phyloP scores from a whole-genome alignment of 2,329 filamentous ascomycete genomes.

The Epichloe sibirici region DNA sequence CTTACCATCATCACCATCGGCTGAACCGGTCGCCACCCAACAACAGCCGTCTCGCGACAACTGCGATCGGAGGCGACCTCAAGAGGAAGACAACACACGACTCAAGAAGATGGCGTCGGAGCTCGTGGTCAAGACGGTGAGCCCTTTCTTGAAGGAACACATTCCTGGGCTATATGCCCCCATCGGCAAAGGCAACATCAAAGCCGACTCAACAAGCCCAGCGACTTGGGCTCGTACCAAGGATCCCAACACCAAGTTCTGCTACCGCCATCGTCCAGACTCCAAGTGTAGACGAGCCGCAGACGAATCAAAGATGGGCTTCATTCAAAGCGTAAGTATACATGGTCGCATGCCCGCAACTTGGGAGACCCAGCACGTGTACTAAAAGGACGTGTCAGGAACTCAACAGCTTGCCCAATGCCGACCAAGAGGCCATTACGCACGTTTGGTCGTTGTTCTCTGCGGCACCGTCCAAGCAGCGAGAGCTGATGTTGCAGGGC shows the following conservation, averaged over 20 bases:
- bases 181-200: conserved; percentile 42
- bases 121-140: conserved; percentile 65
- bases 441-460: conserved; percentile 98
- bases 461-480: conserved; percentile 83
- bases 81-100: conserved; percentile 36
- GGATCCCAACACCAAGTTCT: conserved; percentile 76
- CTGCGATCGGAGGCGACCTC: conserved; percentile 38
- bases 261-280: conserved; percentile 89
- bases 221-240: conserved; percentile 19
- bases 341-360: not conserved
- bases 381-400: conserved; percentile 40
- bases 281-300: conserved; percentile 86
- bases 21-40: conserved; percentile 3
- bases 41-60: conserved; percentile 27
- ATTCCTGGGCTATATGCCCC: conserved; percentile 84
- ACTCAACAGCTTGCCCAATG: conserved; percentile 66
- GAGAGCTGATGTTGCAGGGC: conserved; percentile 91
- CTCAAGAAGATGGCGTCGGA: conserved; percentile 49
- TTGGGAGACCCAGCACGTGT: not conserved
- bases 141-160: conserved; percentile 81
- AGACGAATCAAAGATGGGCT: conserved; percentile 92
- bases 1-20: conserved; percentile 5
- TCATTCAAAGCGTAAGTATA: conserved; percentile 66
- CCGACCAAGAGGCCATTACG: conserved; percentile 88
- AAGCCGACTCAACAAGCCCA: conserved; percentile 12